Base-by-base conservation (phyloP, 2,329 filamentous ascomycete genomes). In the Fusarium clavum region DNA sequence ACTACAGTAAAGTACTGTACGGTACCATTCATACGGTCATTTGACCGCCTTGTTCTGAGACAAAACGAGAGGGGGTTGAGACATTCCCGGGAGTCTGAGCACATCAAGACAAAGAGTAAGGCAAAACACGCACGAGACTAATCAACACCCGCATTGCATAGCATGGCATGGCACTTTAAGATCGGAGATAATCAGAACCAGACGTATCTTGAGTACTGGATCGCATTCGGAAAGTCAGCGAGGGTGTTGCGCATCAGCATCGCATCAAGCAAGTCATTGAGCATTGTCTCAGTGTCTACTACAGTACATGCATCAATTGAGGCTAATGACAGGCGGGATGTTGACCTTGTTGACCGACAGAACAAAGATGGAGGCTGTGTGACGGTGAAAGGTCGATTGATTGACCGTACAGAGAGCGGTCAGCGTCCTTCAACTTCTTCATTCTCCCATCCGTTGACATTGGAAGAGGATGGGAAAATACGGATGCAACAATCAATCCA, bases 21-120 rank as follows among this genome's bases (percentile, higher is more conserved):
- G 14, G 48, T 52, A 52, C 34, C 48, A 27, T 41, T 27, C 18
- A 52, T 52, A 29, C 32, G 18, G 52, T 71, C 69, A 71, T 48
- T 71, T 71, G 69, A 71, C 54, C 64, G 47, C 51, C 54, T 57
- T 43, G 43, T 46, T 65, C 69, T 69, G 68, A 71, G 68, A 52
- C 48, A 52, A 41, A 52, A 69, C 68, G 48, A 27, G 48, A 46
- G 46, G 51, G 48, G 48, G 52, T 56, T 57, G 51, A 51, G 55
- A 49, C 54, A 52, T 47, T 27, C 25, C 25, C 25, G 43, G n/a
- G 34, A 67, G 67, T 60, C 57, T 64, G 52, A 70, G 48, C 66
- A 41, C 49, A 47, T 52, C 44, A 34, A 46, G 34, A 34, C 40
- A 57, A 16, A 61, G 32, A 27, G 30, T n/a, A 47, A 64, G n/a